Base-by-base conservation (phyloP, 768 basidiomycete species). In the Leucogyrophana mollusca region DNA sequence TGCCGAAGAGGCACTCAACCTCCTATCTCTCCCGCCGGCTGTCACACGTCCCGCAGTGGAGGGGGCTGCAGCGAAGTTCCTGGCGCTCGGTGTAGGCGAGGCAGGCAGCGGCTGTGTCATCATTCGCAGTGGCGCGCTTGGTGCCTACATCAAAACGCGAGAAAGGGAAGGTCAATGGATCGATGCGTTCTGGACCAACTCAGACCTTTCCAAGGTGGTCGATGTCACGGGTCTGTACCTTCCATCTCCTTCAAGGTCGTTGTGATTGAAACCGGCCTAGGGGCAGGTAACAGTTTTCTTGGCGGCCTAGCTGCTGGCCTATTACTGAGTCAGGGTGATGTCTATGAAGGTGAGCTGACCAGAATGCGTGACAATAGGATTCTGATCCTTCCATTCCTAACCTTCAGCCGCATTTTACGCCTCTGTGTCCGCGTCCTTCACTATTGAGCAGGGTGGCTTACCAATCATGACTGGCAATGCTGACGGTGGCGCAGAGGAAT, bases 271-370 rank as follows among this genome's bases (percentile, higher is more conserved):
- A 50, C 30, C n/a, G 16, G 24, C 47, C 18, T 52, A 90, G 90
- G 93, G 35, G 92, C 90, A n/a, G 93, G 93, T 13, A 95, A 95
- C 62, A 77, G 81, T 49, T 95, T 94, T 64, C 72, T 94, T 18
- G 91, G 91, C 11, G 91, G 91, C 5, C 73, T 94, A 11, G 82
- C 82, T 9, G 91, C 89, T 16, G 91, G 91, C 0, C 61, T 93
- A 41, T 52, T 67, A 16, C 55, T 82, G 41, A 68, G 76, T 35
- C 57, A 74, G 33, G 79, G 77, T 2, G 76, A 91, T 59, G 62
- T 88, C n/a, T 73, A 73, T 40, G 68, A 82, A 73, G 89, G 92
- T 90, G 48, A 48, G 67, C 61, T 21, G 47, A 35, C 51, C 33
- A 40, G 45, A 47, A 44, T 40, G n/a, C 18, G 51, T 7, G 24